Evolutionary conservation across 345 rosid species (phyloP).

Genomic region (Sapria himalayana): DNA sequence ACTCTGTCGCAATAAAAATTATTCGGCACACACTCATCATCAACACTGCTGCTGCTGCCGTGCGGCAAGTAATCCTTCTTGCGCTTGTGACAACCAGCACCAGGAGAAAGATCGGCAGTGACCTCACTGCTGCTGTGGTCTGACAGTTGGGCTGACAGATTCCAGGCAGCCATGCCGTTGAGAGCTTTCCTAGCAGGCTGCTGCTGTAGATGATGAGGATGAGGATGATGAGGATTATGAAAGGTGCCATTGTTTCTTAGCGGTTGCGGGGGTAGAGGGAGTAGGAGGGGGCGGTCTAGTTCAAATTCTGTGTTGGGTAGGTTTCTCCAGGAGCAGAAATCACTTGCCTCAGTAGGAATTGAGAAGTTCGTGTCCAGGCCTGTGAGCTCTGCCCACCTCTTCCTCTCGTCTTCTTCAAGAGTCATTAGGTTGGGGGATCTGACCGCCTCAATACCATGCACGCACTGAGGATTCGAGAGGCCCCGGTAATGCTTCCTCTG

Average conservation of each 20-base stretch:
- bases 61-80: slow-evolving; percentile 62
- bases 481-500: slow-evolving; percentile 96
- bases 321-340: slow-evolving; percentile 82
- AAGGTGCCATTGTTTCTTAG: no score
- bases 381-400: slow-evolving; percentile 81
- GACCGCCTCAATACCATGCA: slow-evolving; percentile 80
- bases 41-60: slow-evolving; percentile 30
- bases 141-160: slow-evolving; percentile 52
- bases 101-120: slow-evolving; percentile 52
- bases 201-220: no score
- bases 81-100: slow-evolving; percentile 42
- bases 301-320: slow-evolving; percentile 84
- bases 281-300: slow-evolving; percentile 52
- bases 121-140: slow-evolving; percentile 40
- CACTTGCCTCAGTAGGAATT: slow-evolving; percentile 66
- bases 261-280: no score
- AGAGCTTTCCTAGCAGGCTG: slow-evolving; percentile 46
- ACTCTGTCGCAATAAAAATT: no score
- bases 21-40: slow-evolving; percentile 32
- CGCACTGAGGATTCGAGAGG: slow-evolving; percentile 84
- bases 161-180: slow-evolving; percentile 70
- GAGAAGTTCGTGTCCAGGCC: slow-evolving; percentile 73
- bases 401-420: slow-evolving; percentile 75
- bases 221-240: no score
- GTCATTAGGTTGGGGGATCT: slow-evolving; percentile 44